phyloP scores from a whole-genome alignment of 2,329 filamentous ascomycete genomes.

The Monosporascus ibericus region DNA sequence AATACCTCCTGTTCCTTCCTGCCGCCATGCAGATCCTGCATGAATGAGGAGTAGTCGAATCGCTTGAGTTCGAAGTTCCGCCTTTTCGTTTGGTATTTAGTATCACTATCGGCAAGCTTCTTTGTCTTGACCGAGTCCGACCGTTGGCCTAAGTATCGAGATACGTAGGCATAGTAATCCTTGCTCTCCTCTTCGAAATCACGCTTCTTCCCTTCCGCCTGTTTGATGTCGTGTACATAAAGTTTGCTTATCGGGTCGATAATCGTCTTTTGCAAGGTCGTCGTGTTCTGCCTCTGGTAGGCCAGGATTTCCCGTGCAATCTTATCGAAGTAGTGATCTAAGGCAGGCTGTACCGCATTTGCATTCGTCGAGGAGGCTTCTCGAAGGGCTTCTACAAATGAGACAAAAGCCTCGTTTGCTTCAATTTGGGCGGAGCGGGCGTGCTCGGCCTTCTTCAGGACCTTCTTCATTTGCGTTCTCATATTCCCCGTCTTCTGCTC shows the following conservation, averaged over 20 bases:
- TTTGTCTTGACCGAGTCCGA: constrained; percentile 97
- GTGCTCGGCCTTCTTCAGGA: constrained; percentile 88
- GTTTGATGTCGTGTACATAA: constrained; percentile 95
- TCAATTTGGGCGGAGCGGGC: constrained; percentile 72
- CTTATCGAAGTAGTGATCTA: constrained; percentile 97
- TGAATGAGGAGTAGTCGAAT: constrained; percentile 98
- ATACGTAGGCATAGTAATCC: constrained; percentile 94
- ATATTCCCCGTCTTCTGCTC: constrained; percentile 97
- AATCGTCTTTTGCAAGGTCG: constrained; percentile 83
- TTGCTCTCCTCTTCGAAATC: constrained; percentile 99
- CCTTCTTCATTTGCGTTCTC: constrained; percentile 90
- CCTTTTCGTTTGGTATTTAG: constrained; percentile 91
- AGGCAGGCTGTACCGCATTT: constrained; percentile 91
- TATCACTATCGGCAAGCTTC: constrained; percentile 89
- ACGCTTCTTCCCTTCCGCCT: constrained; percentile 91
- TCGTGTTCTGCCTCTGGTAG: constrained; percentile 80
- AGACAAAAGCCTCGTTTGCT: constrained; percentile 78
- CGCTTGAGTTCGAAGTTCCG: constrained; percentile 94
- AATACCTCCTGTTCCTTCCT: constrained; percentile 96
- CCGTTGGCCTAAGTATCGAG: constrained; percentile 90
- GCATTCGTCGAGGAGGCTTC: constrained; percentile 88
- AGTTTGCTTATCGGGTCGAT: constrained; percentile 90
- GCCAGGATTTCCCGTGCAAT: constrained; percentile 84
- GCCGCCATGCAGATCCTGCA: constrained; percentile 98
- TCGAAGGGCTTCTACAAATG: constrained; percentile 78